These are phyloP conservation scores for Paxillus involutus DNA, from an alignment of 768 basidiomycete species.

Conservation along the genomic window DNA sequence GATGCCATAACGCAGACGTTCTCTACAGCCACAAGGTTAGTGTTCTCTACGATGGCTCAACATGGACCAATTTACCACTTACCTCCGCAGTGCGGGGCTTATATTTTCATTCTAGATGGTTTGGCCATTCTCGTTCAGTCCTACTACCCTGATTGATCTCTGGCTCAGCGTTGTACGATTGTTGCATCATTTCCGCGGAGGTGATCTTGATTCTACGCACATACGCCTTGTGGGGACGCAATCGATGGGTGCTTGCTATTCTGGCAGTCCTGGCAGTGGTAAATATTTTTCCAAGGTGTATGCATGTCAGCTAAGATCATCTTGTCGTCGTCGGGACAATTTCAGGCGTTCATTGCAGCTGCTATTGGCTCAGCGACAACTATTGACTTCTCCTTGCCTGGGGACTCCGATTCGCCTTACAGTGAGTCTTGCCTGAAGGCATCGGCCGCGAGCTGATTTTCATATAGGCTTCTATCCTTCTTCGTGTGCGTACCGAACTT, in stretches of 20 bases:
- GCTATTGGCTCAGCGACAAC: constrained; percentile 5
- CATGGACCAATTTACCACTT: neutral
- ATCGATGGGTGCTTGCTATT: constrained; percentile 10
- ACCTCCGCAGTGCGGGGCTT: constrained; percentile 17
- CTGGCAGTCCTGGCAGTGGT: constrained; percentile 19
- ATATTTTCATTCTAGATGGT: constrained; percentile 20
- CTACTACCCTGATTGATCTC: neutral
- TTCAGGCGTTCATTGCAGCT: constrained; percentile 16
- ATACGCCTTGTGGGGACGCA: constrained; percentile 26
- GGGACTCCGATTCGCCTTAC: constrained; percentile 16
- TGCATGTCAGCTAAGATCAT: neutral
- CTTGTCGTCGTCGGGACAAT: neutral
- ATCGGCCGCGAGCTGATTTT: neutral
- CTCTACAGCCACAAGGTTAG: constrained; percentile 6
- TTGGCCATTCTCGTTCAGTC: neutral
- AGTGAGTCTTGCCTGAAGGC: constrained; percentile 13
- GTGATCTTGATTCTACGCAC: constrained; percentile 27
- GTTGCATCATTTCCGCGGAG: constrained; percentile 14
- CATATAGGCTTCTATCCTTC: constrained; percentile 21
- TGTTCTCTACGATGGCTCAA: neutral
- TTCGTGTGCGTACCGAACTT: constrained; percentile 14
- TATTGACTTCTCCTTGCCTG: constrained; percentile 13
- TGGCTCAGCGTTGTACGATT: constrained; percentile 10
- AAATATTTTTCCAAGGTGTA: neutral
- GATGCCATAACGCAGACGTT: constrained; percentile 1